Evolutionary conservation across 768 basidiomycete species (phyloP), one percentile per base, ranked within the genome.

Genomic region (Amyloporia xantha): DNA sequence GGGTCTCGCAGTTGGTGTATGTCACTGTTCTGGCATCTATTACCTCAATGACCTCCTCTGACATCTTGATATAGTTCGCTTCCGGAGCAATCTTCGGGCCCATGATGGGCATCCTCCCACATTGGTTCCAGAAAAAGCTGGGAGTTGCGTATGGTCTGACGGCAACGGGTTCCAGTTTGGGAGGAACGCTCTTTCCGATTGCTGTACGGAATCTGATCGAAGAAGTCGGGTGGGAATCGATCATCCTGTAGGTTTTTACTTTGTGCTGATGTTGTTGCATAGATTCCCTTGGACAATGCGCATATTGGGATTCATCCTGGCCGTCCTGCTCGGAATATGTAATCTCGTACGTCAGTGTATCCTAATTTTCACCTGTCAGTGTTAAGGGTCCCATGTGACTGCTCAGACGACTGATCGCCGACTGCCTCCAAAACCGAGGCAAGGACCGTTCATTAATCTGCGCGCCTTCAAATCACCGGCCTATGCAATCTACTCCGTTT

Each of bases 281-380:
- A 88, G 86, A n/a, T 90, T 89, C 62, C 68, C 70, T 53, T 90
- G 86, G 87, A 85, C 86, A 0, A 78, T 85, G 73, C 73, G 87
- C 11, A 76, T 82, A 26, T 64, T 87, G 37, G 86, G 78, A 2
- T 79, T 87, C 52, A 76, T 86, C 7, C 61, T 86, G 0, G 52
- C 84, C 1, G 52, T 71, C 12, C 59, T 73, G 1, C 69, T 87
- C 7, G 25, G 24, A 11, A 17, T 50, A 24, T 49, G 53, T 28
- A 55, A 62, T 17, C 45, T 70, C 19, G 51, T 58, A 51, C 13
- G 57, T 51, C 6, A 20, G 4, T 5, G 2, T 2, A 23, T 15
- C 17, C 27, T 21, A 5, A 19, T 30, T 26, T 5, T n/a, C 19
- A n/a, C 23, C 23, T 19, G n/a, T 40, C 15, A 42, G 47, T 51